Evolutionary conservation across 257 asterid genomes (phyloP).

Genomic region (Solanum pennellii): DNA sequence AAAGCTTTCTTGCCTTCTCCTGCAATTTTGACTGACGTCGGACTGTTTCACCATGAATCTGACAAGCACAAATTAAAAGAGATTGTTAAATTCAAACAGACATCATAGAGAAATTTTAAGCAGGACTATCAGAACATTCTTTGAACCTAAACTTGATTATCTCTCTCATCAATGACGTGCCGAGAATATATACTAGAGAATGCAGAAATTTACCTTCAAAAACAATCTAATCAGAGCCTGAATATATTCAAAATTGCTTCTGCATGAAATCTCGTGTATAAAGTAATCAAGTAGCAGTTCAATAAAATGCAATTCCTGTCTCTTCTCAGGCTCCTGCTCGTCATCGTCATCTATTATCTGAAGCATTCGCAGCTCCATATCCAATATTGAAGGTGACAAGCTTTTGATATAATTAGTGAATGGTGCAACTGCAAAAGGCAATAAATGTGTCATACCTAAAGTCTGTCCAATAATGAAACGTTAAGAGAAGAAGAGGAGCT

Average conservation of each 20-base stretch:
- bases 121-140: not conserved
- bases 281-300: constrained; percentile 68
- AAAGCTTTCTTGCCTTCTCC: constrained; percentile 52
- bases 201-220: constrained; percentile 45
- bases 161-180: not conserved
- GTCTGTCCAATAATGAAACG: not conserved
- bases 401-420: constrained; percentile 68
- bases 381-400: constrained; percentile 65
- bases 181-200: not conserved
- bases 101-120: not conserved
- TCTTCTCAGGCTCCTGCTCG: constrained; percentile 37
- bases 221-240: constrained; percentile 74
- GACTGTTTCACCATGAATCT: constrained; percentile 86
- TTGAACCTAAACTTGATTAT: not conserved
- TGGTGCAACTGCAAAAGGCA: constrained; percentile 49
- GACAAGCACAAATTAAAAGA: constrained; percentile 3
- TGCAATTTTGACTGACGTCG: constrained; percentile 46
- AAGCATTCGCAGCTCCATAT: constrained; percentile 85
- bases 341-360: constrained; percentile 66
- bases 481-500: constrained; percentile 9
- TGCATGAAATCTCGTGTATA: constrained; percentile 48
- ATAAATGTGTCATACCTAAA: not conserved
- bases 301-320: constrained; percentile 49
- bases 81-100: not conserved
- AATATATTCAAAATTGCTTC: constrained; percentile 70